phyloP scores from a whole-genome alignment of 1,284 basidiomycete genomes.

The Leccinum ponderosum region DNA sequence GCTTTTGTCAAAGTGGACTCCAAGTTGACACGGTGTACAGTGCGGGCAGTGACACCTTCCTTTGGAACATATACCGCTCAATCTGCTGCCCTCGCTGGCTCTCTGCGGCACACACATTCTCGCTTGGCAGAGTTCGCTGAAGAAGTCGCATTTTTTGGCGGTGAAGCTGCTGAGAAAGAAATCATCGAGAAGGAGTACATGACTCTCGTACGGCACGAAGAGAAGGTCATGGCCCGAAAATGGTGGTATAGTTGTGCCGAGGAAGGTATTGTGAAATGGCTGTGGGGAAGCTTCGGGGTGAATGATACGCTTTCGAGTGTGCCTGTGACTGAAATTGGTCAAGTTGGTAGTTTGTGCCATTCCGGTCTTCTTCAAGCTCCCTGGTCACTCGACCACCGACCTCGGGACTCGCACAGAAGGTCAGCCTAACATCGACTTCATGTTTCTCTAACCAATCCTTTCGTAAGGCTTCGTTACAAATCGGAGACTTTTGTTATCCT shows the following conservation, averaged over 20 bases:
- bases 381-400: slow-evolving; percentile 69
- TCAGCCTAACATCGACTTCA: slow-evolving; percentile 27
- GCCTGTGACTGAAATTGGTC: slow-evolving; percentile 9
- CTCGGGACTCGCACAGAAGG: slow-evolving; percentile 88
- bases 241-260: slow-evolving; percentile 94
- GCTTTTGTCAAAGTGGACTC: not conserved
- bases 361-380: slow-evolving; percentile 90
- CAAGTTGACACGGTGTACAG: slow-evolving; percentile 40
- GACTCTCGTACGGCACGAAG: slow-evolving; percentile 86
- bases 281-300: slow-evolving; percentile 94
- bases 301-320: slow-evolving; percentile 27
- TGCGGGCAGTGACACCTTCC: slow-evolving; percentile 87
- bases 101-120: slow-evolving; percentile 90
- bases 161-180: slow-evolving; percentile 91
- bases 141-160: slow-evolving; percentile 92
- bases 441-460: not conserved
- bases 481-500: slow-evolving; percentile 83
- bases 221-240: slow-evolving; percentile 75
- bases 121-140: slow-evolving; percentile 93
- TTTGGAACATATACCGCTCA: slow-evolving; percentile 90
- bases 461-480: slow-evolving; percentile 88
- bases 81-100: slow-evolving; percentile 86
- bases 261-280: slow-evolving; percentile 96
- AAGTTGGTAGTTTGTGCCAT: slow-evolving; percentile 91
- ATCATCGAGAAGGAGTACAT: slow-evolving; percentile 92